phyloP scores from a whole-genome alignment of 2,329 filamentous ascomycete species.

The Diaporthe batatas region DNA sequence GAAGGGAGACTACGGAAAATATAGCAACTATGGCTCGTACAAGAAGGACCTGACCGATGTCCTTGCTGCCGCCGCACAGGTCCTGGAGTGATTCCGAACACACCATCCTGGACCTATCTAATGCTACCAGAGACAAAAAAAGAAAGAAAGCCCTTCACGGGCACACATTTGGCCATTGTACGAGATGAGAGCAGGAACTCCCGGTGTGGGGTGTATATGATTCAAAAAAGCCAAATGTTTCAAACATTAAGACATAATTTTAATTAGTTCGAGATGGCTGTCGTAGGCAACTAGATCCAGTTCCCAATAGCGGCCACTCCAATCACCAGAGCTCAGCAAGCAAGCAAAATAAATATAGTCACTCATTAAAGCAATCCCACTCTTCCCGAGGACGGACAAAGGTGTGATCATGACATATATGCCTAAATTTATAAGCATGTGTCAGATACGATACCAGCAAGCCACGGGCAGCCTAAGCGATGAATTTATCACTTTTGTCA shows the following conservation, averaged over 20 bases:
- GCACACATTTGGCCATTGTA: background rate
- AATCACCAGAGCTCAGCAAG: background rate
- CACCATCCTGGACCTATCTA: background rate
- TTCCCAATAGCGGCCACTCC: background rate
- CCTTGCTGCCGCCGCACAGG: background rate
- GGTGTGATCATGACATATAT: too few relatives aligned
- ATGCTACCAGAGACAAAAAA: background rate
- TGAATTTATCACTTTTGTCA: too few relatives aligned
- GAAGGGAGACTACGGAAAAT: constrained; percentile 19
- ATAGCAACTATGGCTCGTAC: constrained; percentile 3
- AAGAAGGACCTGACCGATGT: constrained; percentile 21
- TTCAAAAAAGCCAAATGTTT: background rate
- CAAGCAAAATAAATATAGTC: background rate
- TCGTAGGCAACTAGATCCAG: background rate
- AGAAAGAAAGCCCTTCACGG: too few relatives aligned
- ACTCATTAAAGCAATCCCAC: background rate
- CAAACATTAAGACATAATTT: background rate
- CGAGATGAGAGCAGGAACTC: too few relatives aligned
- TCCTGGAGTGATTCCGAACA: background rate
- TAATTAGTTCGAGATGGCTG: background rate
- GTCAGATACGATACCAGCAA: too few relatives aligned
- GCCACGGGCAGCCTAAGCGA: too few relatives aligned
- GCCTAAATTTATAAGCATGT: too few relatives aligned
- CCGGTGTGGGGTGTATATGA: background rate
- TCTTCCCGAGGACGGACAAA: too few relatives aligned